These are phyloP conservation scores for Biscutella laevigata DNA, from an alignment of 441 rosid species.

Conservation along the genomic window DNA sequence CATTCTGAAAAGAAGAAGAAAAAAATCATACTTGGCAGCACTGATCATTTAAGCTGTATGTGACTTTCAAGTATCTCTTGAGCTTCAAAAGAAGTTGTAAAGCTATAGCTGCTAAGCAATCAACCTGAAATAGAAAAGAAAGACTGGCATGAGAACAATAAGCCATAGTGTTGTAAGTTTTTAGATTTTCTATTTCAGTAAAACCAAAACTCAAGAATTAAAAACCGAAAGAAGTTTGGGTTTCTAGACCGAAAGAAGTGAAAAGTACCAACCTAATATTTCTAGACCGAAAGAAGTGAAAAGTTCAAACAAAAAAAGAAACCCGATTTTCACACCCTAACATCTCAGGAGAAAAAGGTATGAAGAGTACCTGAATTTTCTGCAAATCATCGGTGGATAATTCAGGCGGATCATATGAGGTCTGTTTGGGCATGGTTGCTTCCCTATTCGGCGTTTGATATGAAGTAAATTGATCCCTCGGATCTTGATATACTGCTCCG, in stretches of 20 bases:
- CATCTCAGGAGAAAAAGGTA: background rate
- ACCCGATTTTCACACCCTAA: background rate
- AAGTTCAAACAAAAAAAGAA: background rate
- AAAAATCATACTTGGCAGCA: conserved; percentile 73
- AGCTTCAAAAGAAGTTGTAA: conserved; percentile 90
- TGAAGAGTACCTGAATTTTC: conserved; percentile 62
- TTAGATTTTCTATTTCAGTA: background rate
- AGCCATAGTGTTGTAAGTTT: background rate
- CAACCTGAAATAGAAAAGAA: conserved; percentile 42
- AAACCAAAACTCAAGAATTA: background rate
- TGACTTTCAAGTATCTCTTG: conserved; percentile 79
- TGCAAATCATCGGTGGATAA: conserved; percentile 58
- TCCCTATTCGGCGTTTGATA: conserved; percentile 27
- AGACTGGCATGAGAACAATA: background rate
- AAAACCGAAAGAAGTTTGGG: background rate
- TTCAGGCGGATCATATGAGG: conserved; percentile 31
- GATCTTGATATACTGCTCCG: conserved; percentile 48
- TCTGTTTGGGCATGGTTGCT: conserved; percentile 30
- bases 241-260: background rate
- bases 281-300: background rate
- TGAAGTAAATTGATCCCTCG: conserved; percentile 28
- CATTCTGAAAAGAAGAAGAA: background rate
- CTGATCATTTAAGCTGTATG: conserved; percentile 78
- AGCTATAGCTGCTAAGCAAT: conserved; percentile 68
- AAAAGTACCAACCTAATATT: conserved; percentile 2